phyloP scores from a whole-genome alignment of 495 filamentous ascomycete species.

The Penicillium coprophilum region DNA sequence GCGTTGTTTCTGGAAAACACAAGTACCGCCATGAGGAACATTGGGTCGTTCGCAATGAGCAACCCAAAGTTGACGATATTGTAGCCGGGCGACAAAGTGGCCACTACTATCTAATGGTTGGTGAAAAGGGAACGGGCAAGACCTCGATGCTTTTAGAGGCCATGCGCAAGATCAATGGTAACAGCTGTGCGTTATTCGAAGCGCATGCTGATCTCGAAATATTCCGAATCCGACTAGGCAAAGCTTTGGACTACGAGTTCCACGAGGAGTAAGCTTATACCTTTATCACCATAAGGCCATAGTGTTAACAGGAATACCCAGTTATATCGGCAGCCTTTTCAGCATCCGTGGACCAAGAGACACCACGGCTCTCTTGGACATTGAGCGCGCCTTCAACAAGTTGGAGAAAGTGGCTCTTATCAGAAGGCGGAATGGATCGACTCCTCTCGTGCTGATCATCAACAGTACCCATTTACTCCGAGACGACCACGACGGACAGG shows the following conservation, averaged over 20 bases:
- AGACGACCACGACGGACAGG: conserved; percentile 86
- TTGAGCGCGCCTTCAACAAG: conserved; percentile 96
- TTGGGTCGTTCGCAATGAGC: conserved; percentile 83
- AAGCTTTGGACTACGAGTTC: conserved; percentile 92
- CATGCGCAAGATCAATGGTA: conserved; percentile 86
- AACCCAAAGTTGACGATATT: conserved; percentile 73
- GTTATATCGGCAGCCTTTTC: conserved; percentile 94
- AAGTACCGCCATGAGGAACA: conserved; percentile 60
- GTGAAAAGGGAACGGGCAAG: conserved; percentile 96
- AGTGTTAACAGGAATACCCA: conserved; percentile 44
- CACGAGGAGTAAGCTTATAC: conserved; percentile 53
- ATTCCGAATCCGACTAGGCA: conserved; percentile 87
- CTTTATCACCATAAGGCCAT: not conserved
- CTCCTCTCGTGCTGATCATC: conserved; percentile 80
- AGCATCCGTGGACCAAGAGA: conserved; percentile 91
- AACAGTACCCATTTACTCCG: conserved; percentile 87
- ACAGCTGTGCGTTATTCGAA: conserved; percentile 88
- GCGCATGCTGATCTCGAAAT: conserved; percentile 94
- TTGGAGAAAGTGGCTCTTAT: conserved; percentile 87
- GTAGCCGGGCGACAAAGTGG: conserved; percentile 66
- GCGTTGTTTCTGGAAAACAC: conserved; percentile 58
- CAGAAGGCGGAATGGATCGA: conserved; percentile 55
- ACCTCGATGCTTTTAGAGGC: conserved; percentile 92
- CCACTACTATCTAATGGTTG: conserved; percentile 90
- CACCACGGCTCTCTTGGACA: conserved; percentile 85